phyloP scores from a whole-genome alignment of 2,329 filamentous ascomycete species.

The Blastomyces silverae region DNA sequence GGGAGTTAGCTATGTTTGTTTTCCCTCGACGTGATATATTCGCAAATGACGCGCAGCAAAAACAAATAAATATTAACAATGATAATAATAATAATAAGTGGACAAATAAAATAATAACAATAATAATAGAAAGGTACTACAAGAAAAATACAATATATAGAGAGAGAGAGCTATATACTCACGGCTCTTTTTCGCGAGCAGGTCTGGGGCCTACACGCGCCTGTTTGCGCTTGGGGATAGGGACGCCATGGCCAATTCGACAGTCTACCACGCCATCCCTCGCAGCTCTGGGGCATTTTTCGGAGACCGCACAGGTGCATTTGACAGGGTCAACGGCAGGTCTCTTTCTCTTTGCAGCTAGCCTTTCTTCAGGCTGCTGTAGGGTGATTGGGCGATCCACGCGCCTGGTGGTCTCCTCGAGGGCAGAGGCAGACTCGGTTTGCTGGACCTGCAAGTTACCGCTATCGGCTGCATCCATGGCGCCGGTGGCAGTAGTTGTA shows the following conservation, averaged over 20 bases:
- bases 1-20: not conserved
- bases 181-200: not conserved
- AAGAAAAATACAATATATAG: not conserved
- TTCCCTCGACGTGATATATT: not conserved
- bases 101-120: too few species aligned
- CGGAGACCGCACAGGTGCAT: slow-evolving; percentile 20
- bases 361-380: too few species aligned
- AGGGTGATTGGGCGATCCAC: not conserved
- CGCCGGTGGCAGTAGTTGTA: not conserved
- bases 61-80: too few species aligned
- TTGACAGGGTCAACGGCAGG: not conserved
- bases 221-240: slow-evolving; percentile 11
- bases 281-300: slow-evolving; percentile 15
- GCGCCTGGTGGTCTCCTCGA: not conserved
- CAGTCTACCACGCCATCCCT: slow-evolving; percentile 19
- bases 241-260: slow-evolving; percentile 7
- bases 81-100: not conserved
- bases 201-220: not conserved
- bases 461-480: not conserved
- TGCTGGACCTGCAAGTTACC: not conserved
- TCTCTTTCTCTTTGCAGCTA: not conserved
- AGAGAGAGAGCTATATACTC: not conserved
- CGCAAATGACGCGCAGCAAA: not conserved
- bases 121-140: not conserved
- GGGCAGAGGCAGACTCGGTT: not conserved